Percentiles rank a stretch among this genome's conserved stretches.
phyloP scores from a whole-genome alignment of 129 eudicot species.

The Rutidosis leptorrhynchoides region DNA sequence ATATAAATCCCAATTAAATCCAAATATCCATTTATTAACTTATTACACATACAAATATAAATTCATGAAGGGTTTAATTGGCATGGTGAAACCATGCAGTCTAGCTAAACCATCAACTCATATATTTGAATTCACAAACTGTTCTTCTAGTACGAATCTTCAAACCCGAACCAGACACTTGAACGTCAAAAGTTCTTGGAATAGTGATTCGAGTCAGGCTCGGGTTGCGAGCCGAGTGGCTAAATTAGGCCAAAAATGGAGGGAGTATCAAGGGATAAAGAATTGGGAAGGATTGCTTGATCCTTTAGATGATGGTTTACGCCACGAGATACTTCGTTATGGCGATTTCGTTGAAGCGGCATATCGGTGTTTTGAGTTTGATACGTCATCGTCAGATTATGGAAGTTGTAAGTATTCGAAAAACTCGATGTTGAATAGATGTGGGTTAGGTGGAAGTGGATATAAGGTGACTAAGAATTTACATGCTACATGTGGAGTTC shows the following conservation, averaged over 20 bases:
- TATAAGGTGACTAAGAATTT: slow-evolving; percentile 54
- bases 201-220: slow-evolving; percentile 27
- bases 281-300: slow-evolving; percentile 91
- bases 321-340: slow-evolving; percentile 66
- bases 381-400: slow-evolving; percentile 45
- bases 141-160: not conserved
- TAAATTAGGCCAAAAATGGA: slow-evolving; percentile 59
- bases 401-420: slow-evolving; percentile 40
- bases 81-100: slow-evolving; percentile 48
- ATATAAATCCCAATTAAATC: not conserved
- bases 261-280: slow-evolving; percentile 71
- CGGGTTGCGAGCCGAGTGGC: slow-evolving; percentile 31
- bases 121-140: slow-evolving; percentile 15
- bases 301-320: slow-evolving; percentile 65
- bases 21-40: slow-evolving; percentile 1
- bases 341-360: slow-evolving; percentile 83
- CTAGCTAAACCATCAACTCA: slow-evolving; percentile 18
- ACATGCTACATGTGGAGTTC: slow-evolving; percentile 72
- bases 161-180: slow-evolving; percentile 14
- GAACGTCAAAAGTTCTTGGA: slow-evolving; percentile 46
- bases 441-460: slow-evolving; percentile 57
- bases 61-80: slow-evolving; percentile 43
- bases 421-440: slow-evolving; percentile 42
- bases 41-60: not conserved
- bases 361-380: slow-evolving; percentile 61